Conservation (phyloP, 768 basidiomycete genomes). For the Termitomyces sp. region DNA sequence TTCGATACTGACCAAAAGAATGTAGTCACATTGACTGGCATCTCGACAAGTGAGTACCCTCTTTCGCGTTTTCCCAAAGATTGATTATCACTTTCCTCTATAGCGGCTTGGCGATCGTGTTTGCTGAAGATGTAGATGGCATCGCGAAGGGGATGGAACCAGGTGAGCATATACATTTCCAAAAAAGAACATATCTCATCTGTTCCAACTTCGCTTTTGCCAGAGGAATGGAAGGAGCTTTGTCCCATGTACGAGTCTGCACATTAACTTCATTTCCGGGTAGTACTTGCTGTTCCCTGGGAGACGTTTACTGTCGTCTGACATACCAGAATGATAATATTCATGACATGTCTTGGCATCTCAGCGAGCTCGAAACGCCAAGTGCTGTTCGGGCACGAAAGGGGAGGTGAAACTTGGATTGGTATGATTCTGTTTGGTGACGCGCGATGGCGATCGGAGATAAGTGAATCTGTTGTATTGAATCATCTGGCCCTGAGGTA, state of each 20-base stretch:
- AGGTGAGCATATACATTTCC: background rate
- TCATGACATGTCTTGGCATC: no score
- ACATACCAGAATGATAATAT: background rate
- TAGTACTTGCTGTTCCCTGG: background rate
- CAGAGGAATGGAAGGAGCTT: constrained; percentile 25
- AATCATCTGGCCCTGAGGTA: no score
- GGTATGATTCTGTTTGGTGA: no score
- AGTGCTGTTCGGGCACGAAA: background rate
- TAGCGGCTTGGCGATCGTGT: background rate
- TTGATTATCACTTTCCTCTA: background rate
- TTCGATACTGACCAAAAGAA: background rate
- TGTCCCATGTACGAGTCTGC: constrained; percentile 22
- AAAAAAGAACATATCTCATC: background rate
- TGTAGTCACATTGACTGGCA: constrained; percentile 7
- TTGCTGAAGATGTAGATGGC: constrained; percentile 21
- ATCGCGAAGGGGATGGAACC: background rate
- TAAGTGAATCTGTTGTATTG: no score
- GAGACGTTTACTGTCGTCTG: background rate
- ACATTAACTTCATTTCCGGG: background rate
- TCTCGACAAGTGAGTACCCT: constrained; percentile 1
- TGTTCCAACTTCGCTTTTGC: background rate
- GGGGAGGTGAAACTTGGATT: background rate
- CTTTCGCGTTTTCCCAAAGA: no score
- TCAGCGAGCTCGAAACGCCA: background rate
- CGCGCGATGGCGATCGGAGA: no score